A percentile compares a stretch with the other conserved stretches of the same genome.
phyloP scores from a whole-genome alignment of 169 alveolate genomes.

The Theileria parva region DNA sequence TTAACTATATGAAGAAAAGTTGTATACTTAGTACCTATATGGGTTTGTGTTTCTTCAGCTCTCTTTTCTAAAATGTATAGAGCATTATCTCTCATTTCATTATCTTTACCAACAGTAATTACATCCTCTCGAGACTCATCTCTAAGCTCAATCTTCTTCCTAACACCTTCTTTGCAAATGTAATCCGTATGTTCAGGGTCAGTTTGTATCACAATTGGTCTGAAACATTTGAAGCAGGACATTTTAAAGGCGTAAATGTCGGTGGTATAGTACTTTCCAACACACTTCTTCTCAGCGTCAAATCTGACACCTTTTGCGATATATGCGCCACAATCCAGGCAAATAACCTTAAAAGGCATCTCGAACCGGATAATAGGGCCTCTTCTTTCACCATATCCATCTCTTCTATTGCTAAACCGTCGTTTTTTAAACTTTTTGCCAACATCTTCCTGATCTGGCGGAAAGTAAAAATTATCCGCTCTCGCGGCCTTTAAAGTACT shows the following conservation, averaged over 20 bases:
- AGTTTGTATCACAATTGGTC: constrained; percentile 71
- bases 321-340: constrained; percentile 66
- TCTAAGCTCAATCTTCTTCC: constrained; percentile 70
- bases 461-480: constrained; percentile 78
- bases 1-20: no score
- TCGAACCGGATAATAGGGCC: constrained; percentile 77
- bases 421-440: constrained; percentile 56
- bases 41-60: constrained; percentile 20
- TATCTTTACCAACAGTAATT: constrained; percentile 36
- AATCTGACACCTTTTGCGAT: constrained; percentile 84
- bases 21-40: no score
- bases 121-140: constrained; percentile 37
- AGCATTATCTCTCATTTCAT: constrained; percentile 60
- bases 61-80: constrained; percentile 43
- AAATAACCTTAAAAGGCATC: constrained; percentile 80
- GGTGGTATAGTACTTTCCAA: constrained; percentile 76
- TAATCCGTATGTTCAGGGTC: constrained; percentile 80
- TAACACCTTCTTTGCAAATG: constrained; percentile 73
- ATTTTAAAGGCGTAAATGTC: constrained; percentile 76
- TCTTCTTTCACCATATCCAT: constrained; percentile 1
- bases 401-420: constrained; percentile 11
- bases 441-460: constrained; percentile 70
- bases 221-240: constrained; percentile 74
- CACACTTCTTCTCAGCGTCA: constrained; percentile 77
- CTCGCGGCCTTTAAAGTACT: constrained; percentile 76